Conservation (phyloP, 2,329 filamentous ascomycete genomes). For the Exserohilum rostratum region DNA sequence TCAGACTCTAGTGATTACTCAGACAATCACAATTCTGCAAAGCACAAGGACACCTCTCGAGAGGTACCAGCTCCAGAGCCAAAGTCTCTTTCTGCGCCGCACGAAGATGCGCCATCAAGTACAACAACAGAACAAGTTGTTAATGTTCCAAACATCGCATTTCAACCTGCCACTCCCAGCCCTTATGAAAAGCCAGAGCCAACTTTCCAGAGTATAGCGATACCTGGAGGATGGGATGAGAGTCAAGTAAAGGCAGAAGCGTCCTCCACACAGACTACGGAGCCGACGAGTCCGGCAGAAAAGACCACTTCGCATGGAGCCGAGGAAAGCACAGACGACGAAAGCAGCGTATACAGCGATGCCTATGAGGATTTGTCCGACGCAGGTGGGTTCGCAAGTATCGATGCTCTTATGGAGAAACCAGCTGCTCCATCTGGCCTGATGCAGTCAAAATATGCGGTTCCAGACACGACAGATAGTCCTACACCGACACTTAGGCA, state of each 20-base stretch:
- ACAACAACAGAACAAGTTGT: conserved; percentile 18
- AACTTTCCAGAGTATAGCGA: conserved; percentile 31
- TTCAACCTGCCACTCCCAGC: conserved; percentile 46
- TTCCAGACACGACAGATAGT: conserved; percentile 20
- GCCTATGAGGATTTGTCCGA: conserved; percentile 76
- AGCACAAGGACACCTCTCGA: conserved; percentile 14
- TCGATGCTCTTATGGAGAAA: conserved; percentile 73
- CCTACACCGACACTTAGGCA: conserved; percentile 19
- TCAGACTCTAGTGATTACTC: conserved; percentile 60
- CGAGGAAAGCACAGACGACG: conserved; percentile 42
- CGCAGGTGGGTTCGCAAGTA: conserved; percentile 70
- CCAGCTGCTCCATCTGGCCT: conserved; percentile 50
- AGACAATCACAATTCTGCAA: conserved; percentile 17
- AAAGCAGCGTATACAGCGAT: conserved; percentile 72
- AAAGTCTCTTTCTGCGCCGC: conserved; percentile 34
- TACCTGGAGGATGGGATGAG: conserved; percentile 42
- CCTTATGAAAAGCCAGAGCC: conserved; percentile 34
- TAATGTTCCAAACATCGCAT: conserved; percentile 42
- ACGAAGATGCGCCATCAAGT: conserved; percentile 16
- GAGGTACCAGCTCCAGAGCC: conserved; percentile 29
- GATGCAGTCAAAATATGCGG: conserved; percentile 34
- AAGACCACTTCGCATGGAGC: conserved; percentile 14
- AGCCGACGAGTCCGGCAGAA: conserved; percentile 11
- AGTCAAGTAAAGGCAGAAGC: background rate
- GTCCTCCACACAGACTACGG: conserved; percentile 1